A percentile compares a stretch with the other conserved stretches of the same genome.
phyloP scores from a whole-genome alignment of 768 basidiomycete species.

The Lactifluus piperatus region DNA sequence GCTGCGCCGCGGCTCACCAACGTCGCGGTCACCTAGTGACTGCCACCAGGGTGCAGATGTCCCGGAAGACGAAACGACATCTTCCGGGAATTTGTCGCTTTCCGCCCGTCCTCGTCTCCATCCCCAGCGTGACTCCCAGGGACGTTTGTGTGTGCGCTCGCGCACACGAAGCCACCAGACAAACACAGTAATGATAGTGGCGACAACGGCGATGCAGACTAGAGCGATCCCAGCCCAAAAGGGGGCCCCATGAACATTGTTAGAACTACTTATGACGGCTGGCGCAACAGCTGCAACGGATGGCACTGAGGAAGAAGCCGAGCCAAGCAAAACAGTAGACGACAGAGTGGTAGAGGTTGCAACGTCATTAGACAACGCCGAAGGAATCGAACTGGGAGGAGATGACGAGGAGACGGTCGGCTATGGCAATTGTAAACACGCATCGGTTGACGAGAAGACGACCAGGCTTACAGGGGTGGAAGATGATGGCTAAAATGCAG shows the following conservation, averaged over 20 bases:
- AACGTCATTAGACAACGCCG: neutral
- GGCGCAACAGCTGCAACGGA: neutral
- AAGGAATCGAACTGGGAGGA: neutral
- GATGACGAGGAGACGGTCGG: neutral
- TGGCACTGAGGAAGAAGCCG: neutral
- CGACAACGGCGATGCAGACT: slow-evolving; percentile 19
- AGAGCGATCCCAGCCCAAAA: slow-evolving; percentile 24
- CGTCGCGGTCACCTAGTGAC: neutral
- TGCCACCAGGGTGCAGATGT: neutral
- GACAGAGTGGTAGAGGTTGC: neutral
- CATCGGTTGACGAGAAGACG: neutral
- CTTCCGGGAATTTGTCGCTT: slow-evolving; percentile 16
- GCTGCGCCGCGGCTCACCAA: neutral
- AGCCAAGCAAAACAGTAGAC: neutral
- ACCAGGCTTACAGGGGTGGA: neutral
- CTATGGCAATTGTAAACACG: neutral
- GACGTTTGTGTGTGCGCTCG: slow-evolving; percentile 17
- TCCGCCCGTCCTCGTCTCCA: slow-evolving; percentile 22
- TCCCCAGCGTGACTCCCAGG: slow-evolving; percentile 9
- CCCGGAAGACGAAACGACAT: slow-evolving; percentile 1
- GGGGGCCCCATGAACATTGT: slow-evolving; percentile 7
- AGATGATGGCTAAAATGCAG: neutral
- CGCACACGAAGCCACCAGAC: slow-evolving; percentile 24
- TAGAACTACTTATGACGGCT: neutral
- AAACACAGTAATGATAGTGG: slow-evolving; percentile 20